A percentile compares a stretch with the other conserved stretches of the same genome.
Conservation (phyloP, 1,284 basidiomycete genomes). For the Fomes fomentarius region DNA sequence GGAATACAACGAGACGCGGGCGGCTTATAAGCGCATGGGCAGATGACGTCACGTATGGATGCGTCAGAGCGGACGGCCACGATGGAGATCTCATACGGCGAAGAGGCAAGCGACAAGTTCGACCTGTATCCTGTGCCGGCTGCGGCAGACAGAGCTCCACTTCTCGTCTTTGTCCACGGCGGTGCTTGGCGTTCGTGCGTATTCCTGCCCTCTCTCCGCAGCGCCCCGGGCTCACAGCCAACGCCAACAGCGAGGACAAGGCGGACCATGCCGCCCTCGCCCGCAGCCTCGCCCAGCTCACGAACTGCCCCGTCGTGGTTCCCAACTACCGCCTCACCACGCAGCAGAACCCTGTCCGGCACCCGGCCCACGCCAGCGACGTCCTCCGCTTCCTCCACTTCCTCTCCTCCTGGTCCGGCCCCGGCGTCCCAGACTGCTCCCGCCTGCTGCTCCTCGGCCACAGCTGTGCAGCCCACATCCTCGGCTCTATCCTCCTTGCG, state of each 20-base stretch:
- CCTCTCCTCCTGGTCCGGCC: conserved; percentile 46
- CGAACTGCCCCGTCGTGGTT: conserved; percentile 61
- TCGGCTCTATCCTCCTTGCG: conserved; percentile 68
- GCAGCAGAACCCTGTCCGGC: conserved; percentile 46
- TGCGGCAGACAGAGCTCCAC: conserved; percentile 7
- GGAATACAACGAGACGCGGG: conserved; percentile 1
- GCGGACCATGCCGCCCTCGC: conserved; percentile 58
- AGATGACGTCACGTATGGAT: conserved; percentile 20
- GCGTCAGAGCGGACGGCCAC: conserved; percentile 22
- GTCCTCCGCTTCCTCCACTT: conserved; percentile 62
- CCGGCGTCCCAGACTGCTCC: no score
- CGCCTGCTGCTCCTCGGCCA: conserved; percentile 69
- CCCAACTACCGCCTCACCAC: conserved; percentile 77
- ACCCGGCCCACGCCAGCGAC: conserved; percentile 75
- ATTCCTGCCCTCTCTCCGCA: background rate
- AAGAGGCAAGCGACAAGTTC: conserved; percentile 41
- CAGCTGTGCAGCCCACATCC: conserved; percentile 80
- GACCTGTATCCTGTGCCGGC: conserved; percentile 46
- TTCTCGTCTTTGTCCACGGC: conserved; percentile 64
- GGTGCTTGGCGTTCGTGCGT: conserved; percentile 79
- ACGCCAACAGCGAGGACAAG: conserved; percentile 67
- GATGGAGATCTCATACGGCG: conserved; percentile 48
- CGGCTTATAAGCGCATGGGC: conserved; percentile 18
- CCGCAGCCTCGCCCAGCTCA: conserved; percentile 47
- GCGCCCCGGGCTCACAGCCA: conserved; percentile 1